Percentiles rank a stretch among this genome's conserved stretches.
phyloP scores from a whole-genome alignment of 352 stramenopile genomes.

The Phytophthora aleatoria region DNA sequence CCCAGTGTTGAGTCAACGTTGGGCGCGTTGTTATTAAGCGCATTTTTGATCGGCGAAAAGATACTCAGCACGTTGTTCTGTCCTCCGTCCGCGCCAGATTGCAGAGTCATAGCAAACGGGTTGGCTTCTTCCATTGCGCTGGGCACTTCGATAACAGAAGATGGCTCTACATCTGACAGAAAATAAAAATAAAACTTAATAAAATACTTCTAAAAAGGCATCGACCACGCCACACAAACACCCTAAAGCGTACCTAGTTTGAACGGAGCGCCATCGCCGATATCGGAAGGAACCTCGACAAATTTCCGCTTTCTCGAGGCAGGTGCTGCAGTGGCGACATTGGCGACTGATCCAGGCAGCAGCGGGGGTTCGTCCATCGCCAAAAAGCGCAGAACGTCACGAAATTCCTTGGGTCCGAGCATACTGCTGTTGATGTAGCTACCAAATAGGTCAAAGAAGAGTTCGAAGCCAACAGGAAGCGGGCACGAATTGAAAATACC shows the following conservation, averaged over 20 bases:
- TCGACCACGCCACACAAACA: not conserved
- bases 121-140: constrained; percentile 37
- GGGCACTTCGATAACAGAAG: constrained; percentile 56
- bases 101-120: constrained; percentile 43
- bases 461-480: constrained; percentile 17
- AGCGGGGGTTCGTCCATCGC: constrained; percentile 85
- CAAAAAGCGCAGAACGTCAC: constrained; percentile 82
- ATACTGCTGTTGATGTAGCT: constrained; percentile 82
- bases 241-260: constrained; percentile 30
- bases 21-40: constrained; percentile 27
- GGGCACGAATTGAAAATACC: constrained; percentile 30
- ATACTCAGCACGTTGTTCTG: constrained; percentile 77
- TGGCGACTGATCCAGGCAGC: constrained; percentile 55
- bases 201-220: not conserved
- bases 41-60: constrained; percentile 55
- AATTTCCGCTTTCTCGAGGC: constrained; percentile 81
- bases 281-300: constrained; percentile 63
- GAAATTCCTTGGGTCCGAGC: constrained; percentile 85
- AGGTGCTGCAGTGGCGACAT: constrained; percentile 39
- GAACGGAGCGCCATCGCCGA: constrained; percentile 20
- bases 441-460: constrained; percentile 54
- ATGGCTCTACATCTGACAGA: constrained; percentile 33
- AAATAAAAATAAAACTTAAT: too few species aligned
- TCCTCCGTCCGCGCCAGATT: constrained; percentile 27
- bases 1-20: constrained; percentile 18